Evolutionary conservation across 148 eudicot genomes (phyloP), one percentile per base, ranked within the genome.

Genomic region (Selenicereus undatus): DNA sequence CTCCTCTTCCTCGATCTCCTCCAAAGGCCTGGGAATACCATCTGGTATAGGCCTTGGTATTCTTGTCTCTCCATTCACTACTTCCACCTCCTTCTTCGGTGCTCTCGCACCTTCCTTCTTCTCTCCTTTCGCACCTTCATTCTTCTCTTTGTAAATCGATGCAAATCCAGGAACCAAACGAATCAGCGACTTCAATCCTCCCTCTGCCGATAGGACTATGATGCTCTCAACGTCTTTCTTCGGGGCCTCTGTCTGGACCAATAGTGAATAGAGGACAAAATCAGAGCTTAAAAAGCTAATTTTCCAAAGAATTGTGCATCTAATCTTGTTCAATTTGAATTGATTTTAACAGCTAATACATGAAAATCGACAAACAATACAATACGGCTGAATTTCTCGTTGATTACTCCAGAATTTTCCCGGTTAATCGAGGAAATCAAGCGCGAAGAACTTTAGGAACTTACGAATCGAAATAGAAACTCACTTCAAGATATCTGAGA

Each of bases 1-100:
- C 86, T 93, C 98, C 54, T 93, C 97, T 78, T 95, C 98, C 75
- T 91, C 90, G 7, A 95, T 56, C 82, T 93, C 94, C 75, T 88
- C 87, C 11, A 73, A 64, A 0, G 94, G 83, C 85, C 86, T 93
- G 0, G 98, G 98, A 83, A 95, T 72, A n/a, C 98, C 97, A 45
- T 93, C 97, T 0, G 97, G 98, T n/a, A 94, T 81, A 22, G 91
- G 98, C 27, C 80, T 78, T 1, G 62, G 86, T 11, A 35, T 60
- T 22, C 21, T 60, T 54, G 3, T 16, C 22, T 14, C 83, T 52
- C 30, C 58, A 0, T 12, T 45, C 77, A 50, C 68, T 1, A 35
- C 45, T 42, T 65, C 80, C 52, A 42, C 36, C 4, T 27, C 43
- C 5, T n/a, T 21, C 48, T 45, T 66, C 1, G 35, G n/a, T n/a